A percentile compares a stretch with the other conserved stretches of the same genome.
These are phyloP conservation scores for Nicotiana tabacum DNA, from an alignment of 257 asterid genomes.

Conservation along the genomic window DNA sequence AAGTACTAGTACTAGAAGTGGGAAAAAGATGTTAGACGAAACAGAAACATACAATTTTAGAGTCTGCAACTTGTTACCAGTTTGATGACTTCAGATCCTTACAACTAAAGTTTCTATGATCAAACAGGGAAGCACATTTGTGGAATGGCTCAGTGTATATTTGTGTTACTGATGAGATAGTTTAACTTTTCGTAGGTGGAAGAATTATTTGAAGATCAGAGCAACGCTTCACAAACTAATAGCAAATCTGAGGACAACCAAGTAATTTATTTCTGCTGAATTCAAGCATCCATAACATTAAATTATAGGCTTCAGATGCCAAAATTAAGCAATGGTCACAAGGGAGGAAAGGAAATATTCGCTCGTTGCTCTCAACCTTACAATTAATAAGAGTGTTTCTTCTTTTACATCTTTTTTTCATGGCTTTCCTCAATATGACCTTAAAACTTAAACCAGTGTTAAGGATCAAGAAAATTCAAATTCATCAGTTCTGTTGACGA, in stretches of 20 bases:
- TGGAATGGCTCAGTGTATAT: background rate
- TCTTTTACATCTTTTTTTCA: background rate
- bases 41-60: background rate
- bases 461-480: background rate
- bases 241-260: slow-evolving; percentile 43
- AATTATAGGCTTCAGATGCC: slow-evolving; percentile 61
- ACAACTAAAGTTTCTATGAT: background rate
- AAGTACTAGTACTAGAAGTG: background rate
- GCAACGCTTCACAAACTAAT: slow-evolving; percentile 22
- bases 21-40: background rate
- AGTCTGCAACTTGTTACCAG: background rate
- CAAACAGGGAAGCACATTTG: background rate
- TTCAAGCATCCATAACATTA: background rate
- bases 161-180: background rate
- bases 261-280: slow-evolving; percentile 30
- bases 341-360: slow-evolving; percentile 94
- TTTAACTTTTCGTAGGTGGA: slow-evolving; percentile 51
- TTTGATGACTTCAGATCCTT: background rate
- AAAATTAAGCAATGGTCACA: slow-evolving; percentile 80
- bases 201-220: slow-evolving; percentile 46
- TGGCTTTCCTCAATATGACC: no score
- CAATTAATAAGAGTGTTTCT: slow-evolving; percentile 53
- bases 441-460: no score
- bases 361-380: slow-evolving; percentile 81
- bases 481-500: background rate